Evolutionary conservation across 306 rosid species (phyloP).

Genomic region (Citrullus amarus): DNA sequence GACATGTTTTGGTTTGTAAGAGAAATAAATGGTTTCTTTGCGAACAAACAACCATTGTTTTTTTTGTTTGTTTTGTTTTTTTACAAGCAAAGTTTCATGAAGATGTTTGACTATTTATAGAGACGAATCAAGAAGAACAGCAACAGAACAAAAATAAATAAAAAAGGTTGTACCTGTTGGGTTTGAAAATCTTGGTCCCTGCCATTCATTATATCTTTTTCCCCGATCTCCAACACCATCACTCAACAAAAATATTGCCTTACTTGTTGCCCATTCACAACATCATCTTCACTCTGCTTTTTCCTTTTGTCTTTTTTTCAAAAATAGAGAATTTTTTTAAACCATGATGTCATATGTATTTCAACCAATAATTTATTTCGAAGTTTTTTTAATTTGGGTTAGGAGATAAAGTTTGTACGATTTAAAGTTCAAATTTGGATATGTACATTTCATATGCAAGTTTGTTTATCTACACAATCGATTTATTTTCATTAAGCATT

Average conservation of each 20-base stretch:
- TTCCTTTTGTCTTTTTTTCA: neutral
- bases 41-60: neutral
- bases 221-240: neutral
- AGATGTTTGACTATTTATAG: neutral
- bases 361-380: no score
- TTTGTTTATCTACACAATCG: no score
- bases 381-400: no score
- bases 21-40: neutral
- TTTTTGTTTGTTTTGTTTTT: neutral
- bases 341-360: no score
- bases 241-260: neutral
- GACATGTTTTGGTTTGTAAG: neutral
- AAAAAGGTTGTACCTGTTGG: neutral
- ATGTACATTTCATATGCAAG: no score
- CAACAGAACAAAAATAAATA: neutral
- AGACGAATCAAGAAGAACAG: neutral
- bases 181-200: neutral
- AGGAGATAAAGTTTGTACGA: no score
- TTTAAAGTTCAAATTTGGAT: no score
- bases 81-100: neutral
- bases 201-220: neutral
- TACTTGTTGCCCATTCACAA: constrained; percentile 2
- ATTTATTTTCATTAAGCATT: no score
- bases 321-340: no score
- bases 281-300: neutral